Conservation (phyloP, 2,329 filamentous ascomycete genomes). For the Sarocladium brachiariae region DNA sequence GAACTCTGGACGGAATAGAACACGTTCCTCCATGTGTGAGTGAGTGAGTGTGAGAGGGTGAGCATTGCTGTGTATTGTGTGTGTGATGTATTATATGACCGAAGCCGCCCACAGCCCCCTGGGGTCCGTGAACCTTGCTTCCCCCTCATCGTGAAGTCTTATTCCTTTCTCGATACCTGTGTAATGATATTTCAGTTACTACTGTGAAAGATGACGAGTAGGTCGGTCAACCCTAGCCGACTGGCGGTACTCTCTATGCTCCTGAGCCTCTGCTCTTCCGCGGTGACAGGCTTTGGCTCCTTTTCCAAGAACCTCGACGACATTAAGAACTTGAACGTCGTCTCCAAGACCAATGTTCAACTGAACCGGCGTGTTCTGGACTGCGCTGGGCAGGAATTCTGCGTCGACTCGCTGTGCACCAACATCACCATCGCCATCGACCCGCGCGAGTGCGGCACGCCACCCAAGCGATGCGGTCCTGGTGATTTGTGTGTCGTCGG, state of each 20-base stretch:
- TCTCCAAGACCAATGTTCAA: background rate
- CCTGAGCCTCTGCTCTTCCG: background rate
- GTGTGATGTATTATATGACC: no score
- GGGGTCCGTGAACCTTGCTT: background rate
- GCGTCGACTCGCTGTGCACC: constrained; percentile 1
- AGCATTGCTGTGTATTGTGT: no score
- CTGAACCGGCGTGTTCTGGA: background rate
- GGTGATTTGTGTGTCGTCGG: constrained; percentile 5
- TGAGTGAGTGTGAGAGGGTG: no score
- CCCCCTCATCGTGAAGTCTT: background rate
- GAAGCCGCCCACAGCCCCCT: no score
- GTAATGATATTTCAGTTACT: background rate
- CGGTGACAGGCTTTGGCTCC: background rate
- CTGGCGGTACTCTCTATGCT: background rate
- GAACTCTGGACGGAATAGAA: no score
- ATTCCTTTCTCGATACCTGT: background rate
- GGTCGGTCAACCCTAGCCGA: background rate
- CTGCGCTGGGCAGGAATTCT: background rate
- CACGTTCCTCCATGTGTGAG: no score
- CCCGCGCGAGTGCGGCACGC: constrained; percentile 1
- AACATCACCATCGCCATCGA: constrained; percentile 8
- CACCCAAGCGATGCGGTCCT: background rate
- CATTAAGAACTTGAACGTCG: background rate
- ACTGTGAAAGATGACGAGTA: background rate
- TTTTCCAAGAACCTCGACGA: background rate